Percentiles rank a stretch among this genome's conserved stretches.
Conservation (phyloP, 768 basidiomycete species). For the Fistulinella prunicolor region DNA sequence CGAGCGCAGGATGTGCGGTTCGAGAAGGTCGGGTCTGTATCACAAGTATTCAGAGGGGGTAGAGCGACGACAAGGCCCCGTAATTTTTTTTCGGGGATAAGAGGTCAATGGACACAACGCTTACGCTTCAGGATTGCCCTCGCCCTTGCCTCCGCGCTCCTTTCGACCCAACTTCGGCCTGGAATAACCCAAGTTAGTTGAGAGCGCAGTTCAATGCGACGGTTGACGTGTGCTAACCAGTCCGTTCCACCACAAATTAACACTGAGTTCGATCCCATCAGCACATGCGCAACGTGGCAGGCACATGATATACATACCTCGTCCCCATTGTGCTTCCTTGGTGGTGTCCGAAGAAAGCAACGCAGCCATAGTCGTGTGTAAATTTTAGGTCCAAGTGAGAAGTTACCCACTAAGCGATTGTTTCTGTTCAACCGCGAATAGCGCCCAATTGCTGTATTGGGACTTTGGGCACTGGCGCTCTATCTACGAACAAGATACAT, state of each 20-base stretch:
- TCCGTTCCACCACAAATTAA: constrained; percentile 85
- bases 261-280: constrained; percentile 44
- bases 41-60: no score
- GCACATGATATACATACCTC: constrained; percentile 27
- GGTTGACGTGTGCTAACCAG: constrained; percentile 48
- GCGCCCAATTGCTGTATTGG: constrained; percentile 31
- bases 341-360: constrained; percentile 21
- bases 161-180: constrained; percentile 80
- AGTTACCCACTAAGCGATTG: constrained; percentile 12
- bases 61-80: no score
- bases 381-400: constrained; percentile 23
- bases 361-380: constrained; percentile 30
- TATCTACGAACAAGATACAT: no score
- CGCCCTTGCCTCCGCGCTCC: constrained; percentile 51
- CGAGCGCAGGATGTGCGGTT: constrained; percentile 88
- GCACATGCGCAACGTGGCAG: constrained; percentile 7
- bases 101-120: no score
- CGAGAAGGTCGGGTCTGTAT: constrained; percentile 78
- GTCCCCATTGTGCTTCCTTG: constrained; percentile 43
- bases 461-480: constrained; percentile 28
- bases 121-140: constrained; percentile 40
- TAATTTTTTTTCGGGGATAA: background rate
- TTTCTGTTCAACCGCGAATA: constrained; percentile 14
- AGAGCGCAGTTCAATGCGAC: background rate
- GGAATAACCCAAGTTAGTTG: constrained; percentile 16